These are phyloP conservation scores for Blumeria hordei DNA, from an alignment of 2,329 filamentous ascomycete species.

Conservation along the genomic window DNA sequence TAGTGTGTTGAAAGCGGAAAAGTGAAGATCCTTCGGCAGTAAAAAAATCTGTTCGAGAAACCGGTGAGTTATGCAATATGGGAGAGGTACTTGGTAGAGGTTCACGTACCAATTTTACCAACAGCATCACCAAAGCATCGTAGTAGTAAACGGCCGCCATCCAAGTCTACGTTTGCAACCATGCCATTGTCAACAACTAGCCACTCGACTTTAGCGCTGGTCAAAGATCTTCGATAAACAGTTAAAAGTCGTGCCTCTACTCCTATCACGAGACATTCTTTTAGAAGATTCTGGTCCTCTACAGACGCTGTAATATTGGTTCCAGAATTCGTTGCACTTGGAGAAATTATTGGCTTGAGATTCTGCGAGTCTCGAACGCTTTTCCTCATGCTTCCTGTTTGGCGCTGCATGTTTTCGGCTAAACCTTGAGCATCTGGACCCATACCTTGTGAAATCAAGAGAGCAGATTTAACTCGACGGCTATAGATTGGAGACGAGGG, in stretches of 20 bases:
- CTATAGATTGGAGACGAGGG: too few species aligned
- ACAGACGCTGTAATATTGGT: too few species aligned
- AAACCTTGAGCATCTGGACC: too few species aligned
- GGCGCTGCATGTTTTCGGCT: too few species aligned
- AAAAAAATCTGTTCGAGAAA: not conserved
- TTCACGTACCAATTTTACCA: not conserved
- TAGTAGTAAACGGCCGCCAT: not conserved
- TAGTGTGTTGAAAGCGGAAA: not conserved
- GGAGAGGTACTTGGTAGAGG: not conserved
- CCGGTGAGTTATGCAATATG: not conserved
- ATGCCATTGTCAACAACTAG: not conserved
- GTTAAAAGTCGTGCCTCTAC: not conserved
- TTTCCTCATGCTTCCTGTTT: too few species aligned
- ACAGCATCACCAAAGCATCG: not conserved
- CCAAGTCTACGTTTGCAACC: not conserved
- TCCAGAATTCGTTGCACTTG: too few species aligned
- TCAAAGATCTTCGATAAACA: not conserved
- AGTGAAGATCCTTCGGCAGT: not conserved
- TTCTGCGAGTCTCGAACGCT: too few species aligned
- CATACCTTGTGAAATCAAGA: too few species aligned
- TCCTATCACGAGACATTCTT: not conserved
- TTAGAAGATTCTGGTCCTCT: not conserved
- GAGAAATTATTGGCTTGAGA: too few species aligned
- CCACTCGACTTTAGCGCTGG: not conserved
- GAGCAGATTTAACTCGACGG: too few species aligned